phyloP scores from a whole-genome alignment of 805 yeast genomes.

The Grigorovia humatica region DNA sequence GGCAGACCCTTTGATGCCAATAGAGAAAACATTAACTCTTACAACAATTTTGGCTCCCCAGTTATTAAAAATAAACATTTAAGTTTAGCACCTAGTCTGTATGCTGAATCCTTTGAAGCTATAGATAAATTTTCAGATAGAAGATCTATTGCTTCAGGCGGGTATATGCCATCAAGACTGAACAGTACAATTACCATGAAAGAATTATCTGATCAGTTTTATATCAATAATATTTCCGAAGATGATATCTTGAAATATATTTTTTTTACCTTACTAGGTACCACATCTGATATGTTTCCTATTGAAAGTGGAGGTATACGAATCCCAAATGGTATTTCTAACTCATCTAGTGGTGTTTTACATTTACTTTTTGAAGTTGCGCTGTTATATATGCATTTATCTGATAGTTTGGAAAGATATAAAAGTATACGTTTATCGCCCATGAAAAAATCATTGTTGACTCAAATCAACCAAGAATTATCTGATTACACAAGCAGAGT shows the following conservation, averaged over 20 bases:
- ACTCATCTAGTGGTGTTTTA: constrained; percentile 46
- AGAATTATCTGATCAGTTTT: constrained; percentile 22
- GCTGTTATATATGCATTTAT: constrained; percentile 45
- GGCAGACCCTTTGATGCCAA: background rate
- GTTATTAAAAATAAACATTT: constrained; percentile 8
- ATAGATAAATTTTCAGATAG: constrained; percentile 31
- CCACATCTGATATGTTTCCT: constrained; percentile 48
- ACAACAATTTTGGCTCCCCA: constrained; percentile 4
- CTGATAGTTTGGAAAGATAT: constrained; percentile 23
- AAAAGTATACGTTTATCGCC: constrained; percentile 34
- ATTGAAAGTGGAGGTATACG: constrained; percentile 29
- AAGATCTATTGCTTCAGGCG: constrained; percentile 28
- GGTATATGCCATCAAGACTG: constrained; percentile 4
- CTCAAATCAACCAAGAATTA: constrained; percentile 36
- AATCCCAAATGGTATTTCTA: constrained; percentile 45
- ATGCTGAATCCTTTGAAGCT: constrained; percentile 34
- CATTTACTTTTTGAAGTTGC: constrained; percentile 62
- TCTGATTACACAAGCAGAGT: constrained; percentile 35
- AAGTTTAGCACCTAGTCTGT: constrained; percentile 12
- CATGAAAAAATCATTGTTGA: constrained; percentile 49
- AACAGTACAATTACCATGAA: constrained; percentile 11
- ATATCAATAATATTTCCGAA: constrained; percentile 30
- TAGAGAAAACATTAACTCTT: constrained; percentile 3
- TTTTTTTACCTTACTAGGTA: constrained; percentile 48
- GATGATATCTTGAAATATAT: constrained; percentile 37